Conservation (phyloP, 2,329 filamentous ascomycete genomes). For the Alternaria gansuensis region DNA sequence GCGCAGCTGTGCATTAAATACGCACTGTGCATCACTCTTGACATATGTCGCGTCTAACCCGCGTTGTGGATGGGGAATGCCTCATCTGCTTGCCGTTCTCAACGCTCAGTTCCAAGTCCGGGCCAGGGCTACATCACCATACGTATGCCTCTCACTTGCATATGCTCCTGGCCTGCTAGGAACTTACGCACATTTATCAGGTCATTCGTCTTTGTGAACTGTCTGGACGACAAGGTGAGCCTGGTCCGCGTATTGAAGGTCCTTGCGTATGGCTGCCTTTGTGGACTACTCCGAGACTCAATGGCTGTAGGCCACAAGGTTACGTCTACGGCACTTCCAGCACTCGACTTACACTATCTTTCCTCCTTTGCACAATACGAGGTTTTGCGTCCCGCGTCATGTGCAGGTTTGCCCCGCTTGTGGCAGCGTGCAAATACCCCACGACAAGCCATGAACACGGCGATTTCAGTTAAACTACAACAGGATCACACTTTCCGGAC, state of each 20-base stretch:
- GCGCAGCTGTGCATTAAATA: conserved; percentile 8
- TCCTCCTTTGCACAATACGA: neutral
- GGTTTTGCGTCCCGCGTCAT: neutral
- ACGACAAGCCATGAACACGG: neutral
- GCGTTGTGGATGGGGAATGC: conserved; percentile 6
- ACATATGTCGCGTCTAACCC: conserved; percentile 9
- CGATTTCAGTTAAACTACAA: neutral
- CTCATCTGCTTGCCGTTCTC: conserved; percentile 2
- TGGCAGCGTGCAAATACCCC: neutral
- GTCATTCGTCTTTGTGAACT: neutral
- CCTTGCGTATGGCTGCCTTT: conserved; percentile 4
- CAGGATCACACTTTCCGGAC: neutral
- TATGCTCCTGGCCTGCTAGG: neutral
- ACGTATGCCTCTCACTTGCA: conserved; percentile 1
- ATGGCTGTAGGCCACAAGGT: conserved; percentile 15
- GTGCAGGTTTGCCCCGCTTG: neutral
- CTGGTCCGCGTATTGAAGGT: conserved; percentile 8
- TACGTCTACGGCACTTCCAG: conserved; percentile 7
- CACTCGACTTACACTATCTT: neutral
- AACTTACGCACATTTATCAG: neutral
- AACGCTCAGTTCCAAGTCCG: neutral
- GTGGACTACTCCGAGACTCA: conserved; percentile 7
- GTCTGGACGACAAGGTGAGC: conserved; percentile 8
- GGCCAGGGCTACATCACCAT: conserved; percentile 7
- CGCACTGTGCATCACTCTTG: conserved; percentile 10